phyloP scores from a whole-genome alignment of 116 monocot species.

The Phalaenopsis hybrid region DNA sequence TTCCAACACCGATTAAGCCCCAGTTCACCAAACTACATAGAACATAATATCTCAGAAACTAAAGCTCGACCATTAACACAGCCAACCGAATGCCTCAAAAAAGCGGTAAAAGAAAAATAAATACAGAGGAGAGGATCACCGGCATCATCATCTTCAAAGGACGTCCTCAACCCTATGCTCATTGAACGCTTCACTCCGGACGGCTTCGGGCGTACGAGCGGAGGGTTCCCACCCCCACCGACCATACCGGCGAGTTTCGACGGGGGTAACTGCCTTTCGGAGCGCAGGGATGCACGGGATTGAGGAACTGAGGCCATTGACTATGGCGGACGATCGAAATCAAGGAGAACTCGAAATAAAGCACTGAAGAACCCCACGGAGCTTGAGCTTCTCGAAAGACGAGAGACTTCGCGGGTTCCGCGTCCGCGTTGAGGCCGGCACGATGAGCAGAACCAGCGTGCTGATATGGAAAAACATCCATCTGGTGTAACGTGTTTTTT shows the following conservation, averaged over 20 bases:
- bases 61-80: neutral
- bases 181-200: constrained; percentile 17
- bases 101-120: neutral
- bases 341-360: neutral
- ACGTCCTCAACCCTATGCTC: constrained; percentile 10
- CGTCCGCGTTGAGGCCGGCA: constrained; percentile 24
- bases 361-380: neutral
- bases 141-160: constrained; percentile 22
- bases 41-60: neutral
- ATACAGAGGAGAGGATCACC: neutral
- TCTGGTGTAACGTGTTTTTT: neutral
- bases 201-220: constrained; percentile 11
- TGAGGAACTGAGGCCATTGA: constrained; percentile 4
- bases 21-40: neutral
- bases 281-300: constrained; percentile 24
- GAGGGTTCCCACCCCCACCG: constrained; percentile 13
- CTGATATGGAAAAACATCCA: neutral
- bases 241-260: constrained; percentile 14
- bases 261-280: constrained; percentile 22
- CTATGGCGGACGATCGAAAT: constrained; percentile 21
- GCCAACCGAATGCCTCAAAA: neutral
- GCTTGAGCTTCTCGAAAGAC: neutral
- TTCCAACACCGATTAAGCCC: neutral
- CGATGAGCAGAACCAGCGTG: constrained; percentile 3
- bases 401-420: neutral